phyloP scores from a whole-genome alignment of 352 stramenopile species.

The Globisporangium ultimum region DNA sequence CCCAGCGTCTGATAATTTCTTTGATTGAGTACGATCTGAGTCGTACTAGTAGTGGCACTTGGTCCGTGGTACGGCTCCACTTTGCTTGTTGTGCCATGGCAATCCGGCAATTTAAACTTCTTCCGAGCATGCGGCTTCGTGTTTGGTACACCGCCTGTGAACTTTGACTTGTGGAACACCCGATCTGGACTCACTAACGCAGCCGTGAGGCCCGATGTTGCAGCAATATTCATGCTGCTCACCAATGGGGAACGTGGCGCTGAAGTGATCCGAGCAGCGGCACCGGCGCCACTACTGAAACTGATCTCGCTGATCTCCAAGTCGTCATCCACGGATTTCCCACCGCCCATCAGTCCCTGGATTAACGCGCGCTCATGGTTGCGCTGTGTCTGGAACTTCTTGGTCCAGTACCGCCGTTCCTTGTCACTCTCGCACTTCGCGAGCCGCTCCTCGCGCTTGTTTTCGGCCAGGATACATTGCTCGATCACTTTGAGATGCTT shows the following conservation, averaged over 20 bases:
- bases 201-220: slow-evolving; percentile 20
- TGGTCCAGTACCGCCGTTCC: slow-evolving; percentile 41
- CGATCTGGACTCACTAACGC: slow-evolving; percentile 27
- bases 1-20: neutral
- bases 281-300: no score
- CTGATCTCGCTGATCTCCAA: slow-evolving; percentile 32
- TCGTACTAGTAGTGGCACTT: neutral
- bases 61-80: slow-evolving; percentile 9
- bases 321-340: slow-evolving; percentile 21
- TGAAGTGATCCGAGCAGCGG: no score
- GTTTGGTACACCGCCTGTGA: slow-evolving; percentile 27
- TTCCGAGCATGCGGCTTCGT: slow-evolving; percentile 38
- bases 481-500: slow-evolving; percentile 72
- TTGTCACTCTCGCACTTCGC: slow-evolving; percentile 43
- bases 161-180: slow-evolving; percentile 34
- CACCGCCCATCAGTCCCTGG: slow-evolving; percentile 54
- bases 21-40: neutral
- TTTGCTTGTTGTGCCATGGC: slow-evolving; percentile 34
- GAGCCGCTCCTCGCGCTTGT: slow-evolving; percentile 57
- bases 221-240: neutral
- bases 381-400: slow-evolving; percentile 57
- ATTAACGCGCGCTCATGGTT: slow-evolving; percentile 54
- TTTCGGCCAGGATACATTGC: slow-evolving; percentile 70
- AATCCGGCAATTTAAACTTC: slow-evolving; percentile 36
- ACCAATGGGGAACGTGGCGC: slow-evolving; percentile 3